Evolutionary conservation across 176 grass and related monocot genomes (phyloP).

Genomic region (Ensete glaucum): DNA sequence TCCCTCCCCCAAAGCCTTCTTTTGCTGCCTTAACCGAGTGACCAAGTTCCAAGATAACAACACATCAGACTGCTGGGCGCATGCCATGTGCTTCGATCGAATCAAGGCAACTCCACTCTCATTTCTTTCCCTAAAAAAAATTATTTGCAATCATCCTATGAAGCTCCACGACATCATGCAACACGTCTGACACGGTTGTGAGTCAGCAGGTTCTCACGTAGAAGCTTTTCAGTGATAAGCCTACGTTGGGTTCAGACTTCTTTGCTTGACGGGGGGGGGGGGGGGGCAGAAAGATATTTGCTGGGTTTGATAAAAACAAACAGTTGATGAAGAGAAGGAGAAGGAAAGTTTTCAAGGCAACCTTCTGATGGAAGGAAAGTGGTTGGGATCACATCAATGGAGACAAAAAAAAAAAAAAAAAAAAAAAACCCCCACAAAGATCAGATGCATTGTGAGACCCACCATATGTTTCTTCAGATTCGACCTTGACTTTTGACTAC

Average conservation of each 20-base stretch:
- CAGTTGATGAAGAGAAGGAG: not conserved
- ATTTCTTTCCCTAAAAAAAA: not conserved
- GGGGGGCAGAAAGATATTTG: too few relatives aligned
- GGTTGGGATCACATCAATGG: not conserved
- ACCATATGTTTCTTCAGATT: not conserved
- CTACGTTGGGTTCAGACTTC: too few relatives aligned
- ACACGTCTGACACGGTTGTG: not conserved
- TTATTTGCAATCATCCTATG: not conserved
- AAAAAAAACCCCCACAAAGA: too few relatives aligned
- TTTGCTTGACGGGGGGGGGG: not conserved
- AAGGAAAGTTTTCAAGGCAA: not conserved
- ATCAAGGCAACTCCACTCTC: not conserved
- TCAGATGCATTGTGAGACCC: not conserved
- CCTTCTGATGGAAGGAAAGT: conserved; percentile 12
- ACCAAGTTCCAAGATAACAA: not conserved
- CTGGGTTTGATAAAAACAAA: not conserved
- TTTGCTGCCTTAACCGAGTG: not conserved
- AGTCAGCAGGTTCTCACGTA: not conserved
- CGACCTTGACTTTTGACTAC: not conserved
- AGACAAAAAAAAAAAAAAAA: not conserved
- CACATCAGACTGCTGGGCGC: not conserved
- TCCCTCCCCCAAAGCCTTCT: not conserved
- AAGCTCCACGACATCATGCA: not conserved
- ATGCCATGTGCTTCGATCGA: conserved; percentile 10
- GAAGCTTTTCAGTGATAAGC: not conserved